phyloP scores from a whole-genome alignment of 768 basidiomycete genomes.

The Suillus paluster region DNA sequence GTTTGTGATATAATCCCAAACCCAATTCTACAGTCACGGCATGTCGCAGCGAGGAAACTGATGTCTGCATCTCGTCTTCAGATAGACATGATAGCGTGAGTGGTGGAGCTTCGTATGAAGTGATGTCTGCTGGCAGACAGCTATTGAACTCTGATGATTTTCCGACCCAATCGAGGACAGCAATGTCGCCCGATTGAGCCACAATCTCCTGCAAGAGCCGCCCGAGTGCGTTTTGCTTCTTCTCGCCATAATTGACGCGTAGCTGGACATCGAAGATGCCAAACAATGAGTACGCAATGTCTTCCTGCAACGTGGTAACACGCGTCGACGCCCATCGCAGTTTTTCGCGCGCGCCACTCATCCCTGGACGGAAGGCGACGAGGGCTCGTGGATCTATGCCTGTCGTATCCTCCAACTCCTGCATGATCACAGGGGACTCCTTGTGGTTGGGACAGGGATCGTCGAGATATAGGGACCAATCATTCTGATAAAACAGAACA shows the following conservation, averaged over 20 bases:
- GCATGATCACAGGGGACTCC: background rate
- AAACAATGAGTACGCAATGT: too few relatives aligned
- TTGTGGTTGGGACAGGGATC: background rate
- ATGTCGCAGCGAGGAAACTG: background rate
- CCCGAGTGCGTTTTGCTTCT: slow-evolving; percentile 6
- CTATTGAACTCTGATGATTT: too few relatives aligned
- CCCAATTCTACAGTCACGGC: background rate
- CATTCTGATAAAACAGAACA: background rate
- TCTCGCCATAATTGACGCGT: slow-evolving; percentile 17
- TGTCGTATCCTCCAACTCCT: background rate
- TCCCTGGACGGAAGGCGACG: too few relatives aligned
- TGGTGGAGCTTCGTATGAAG: background rate
- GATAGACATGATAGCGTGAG: background rate
- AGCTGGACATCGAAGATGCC: slow-evolving; percentile 9
- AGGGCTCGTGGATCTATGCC: background rate
- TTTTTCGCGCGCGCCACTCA: too few relatives aligned
- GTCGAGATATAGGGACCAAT: background rate
- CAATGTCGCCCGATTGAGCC: slow-evolving; percentile 3
- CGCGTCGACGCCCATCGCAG: too few relatives aligned
- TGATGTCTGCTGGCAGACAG: background rate
- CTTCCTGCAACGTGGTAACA: too few relatives aligned
- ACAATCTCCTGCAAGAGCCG: slow-evolving; percentile 6
- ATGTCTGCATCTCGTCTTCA: too few relatives aligned
- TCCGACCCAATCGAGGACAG: slow-evolving; percentile 8
- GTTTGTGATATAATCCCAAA: background rate